A percentile compares a stretch with the other conserved stretches of the same genome.
Evolutionary conservation across 2,329 filamentous ascomycete genomes (phyloP).

Genomic region (Arthroderma uncinatum): DNA sequence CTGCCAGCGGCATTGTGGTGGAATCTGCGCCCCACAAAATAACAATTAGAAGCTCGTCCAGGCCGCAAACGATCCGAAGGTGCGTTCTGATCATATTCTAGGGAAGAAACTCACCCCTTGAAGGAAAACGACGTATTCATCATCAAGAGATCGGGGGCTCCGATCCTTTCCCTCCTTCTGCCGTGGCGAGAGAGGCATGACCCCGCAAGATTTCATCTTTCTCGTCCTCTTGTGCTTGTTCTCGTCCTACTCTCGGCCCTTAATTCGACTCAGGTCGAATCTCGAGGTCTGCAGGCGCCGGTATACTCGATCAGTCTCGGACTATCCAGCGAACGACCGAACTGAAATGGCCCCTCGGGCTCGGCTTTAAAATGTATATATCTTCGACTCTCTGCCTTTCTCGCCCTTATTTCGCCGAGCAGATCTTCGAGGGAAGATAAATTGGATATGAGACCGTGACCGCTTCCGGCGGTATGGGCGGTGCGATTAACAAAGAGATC

Average conservation of each 20-base stretch:
- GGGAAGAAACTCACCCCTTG: slow-evolving; percentile 28
- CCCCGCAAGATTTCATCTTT: slow-evolving; percentile 5
- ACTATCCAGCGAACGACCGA: no score
- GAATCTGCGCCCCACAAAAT: slow-evolving; percentile 27
- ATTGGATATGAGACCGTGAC: not conserved
- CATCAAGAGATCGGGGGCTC: slow-evolving; percentile 27
- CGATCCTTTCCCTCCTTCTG: slow-evolving; percentile 24
- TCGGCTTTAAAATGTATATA: not conserved
- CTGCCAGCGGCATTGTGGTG: slow-evolving; percentile 35
- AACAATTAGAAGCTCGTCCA: not conserved
- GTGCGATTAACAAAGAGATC: not conserved
- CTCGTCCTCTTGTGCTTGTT: not conserved
- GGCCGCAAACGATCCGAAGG: not conserved
- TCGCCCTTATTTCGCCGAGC: no score
- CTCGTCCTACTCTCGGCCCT: not conserved
- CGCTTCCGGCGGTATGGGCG: not conserved
- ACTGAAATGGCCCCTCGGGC: no score
- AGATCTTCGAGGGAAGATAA: not conserved
- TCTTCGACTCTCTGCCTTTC: not conserved
- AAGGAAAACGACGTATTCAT: slow-evolving; percentile 36
- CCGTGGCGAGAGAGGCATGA: slow-evolving; percentile 25
- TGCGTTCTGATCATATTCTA: not conserved
- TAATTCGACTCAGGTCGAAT: not conserved
- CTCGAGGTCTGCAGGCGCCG: not conserved
- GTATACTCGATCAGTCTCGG: no score